Conservation (phyloP, 2,329 filamentous ascomycete species). For the Alternaria consortialis region DNA sequence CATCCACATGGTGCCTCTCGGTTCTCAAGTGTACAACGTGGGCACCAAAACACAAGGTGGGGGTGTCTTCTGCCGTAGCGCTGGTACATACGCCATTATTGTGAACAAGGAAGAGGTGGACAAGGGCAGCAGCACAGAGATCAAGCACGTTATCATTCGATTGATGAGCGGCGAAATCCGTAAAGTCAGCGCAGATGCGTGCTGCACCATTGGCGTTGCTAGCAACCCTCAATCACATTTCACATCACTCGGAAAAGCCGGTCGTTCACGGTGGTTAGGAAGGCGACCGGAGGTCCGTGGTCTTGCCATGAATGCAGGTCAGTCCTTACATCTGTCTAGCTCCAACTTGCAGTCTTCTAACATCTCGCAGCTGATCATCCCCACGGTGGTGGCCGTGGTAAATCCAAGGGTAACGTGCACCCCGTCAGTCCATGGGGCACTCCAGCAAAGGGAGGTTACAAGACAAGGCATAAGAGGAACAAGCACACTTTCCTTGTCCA, state of each 20-base stretch:
- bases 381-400: slow-evolving; percentile 98
- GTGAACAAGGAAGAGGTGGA: slow-evolving; percentile 84
- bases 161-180: slow-evolving; percentile 94
- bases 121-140: slow-evolving; percentile 66
- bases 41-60: slow-evolving; percentile 75
- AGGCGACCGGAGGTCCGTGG: slow-evolving; percentile 95
- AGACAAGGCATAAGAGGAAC: slow-evolving; percentile 89
- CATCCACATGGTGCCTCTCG: slow-evolving; percentile 92
- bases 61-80: slow-evolving; percentile 92
- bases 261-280: slow-evolving; percentile 90
- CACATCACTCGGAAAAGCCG: slow-evolving; percentile 91
- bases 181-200: slow-evolving; percentile 88
- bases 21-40: slow-evolving; percentile 91
- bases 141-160: slow-evolving; percentile 82
- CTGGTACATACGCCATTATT: slow-evolving; percentile 89
- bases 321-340: slow-evolving; percentile 11
- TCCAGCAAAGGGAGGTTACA: slow-evolving; percentile 88
- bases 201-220: slow-evolving; percentile 90
- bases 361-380: slow-evolving; percentile 79
- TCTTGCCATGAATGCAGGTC: slow-evolving; percentile 97
- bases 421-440: slow-evolving; percentile 97
- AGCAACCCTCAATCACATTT: slow-evolving; percentile 95
- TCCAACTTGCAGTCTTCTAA: slow-evolving; percentile 18
- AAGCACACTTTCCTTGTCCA: slow-evolving; percentile 91
- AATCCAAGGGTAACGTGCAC: slow-evolving; percentile 97